A percentile compares a stretch with the other conserved stretches of the same genome.
phyloP scores from a whole-genome alignment of 768 basidiomycete genomes.

The Ramaria rubella region DNA sequence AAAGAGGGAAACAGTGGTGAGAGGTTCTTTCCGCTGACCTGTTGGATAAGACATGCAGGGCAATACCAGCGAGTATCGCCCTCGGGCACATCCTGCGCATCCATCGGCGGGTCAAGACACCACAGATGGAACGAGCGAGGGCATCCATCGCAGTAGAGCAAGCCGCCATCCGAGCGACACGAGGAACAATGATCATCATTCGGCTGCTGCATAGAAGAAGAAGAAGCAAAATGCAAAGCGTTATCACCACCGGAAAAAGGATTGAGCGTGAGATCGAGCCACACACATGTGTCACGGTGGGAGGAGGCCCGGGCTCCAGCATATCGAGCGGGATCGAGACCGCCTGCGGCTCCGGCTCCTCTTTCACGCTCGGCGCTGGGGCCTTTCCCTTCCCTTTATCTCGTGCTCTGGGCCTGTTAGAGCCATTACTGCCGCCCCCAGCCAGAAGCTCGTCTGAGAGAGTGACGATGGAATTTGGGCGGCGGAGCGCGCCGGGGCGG shows the following conservation, averaged over 20 bases:
- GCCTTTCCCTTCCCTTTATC: constrained; percentile 40
- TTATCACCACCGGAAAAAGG: constrained; percentile 9
- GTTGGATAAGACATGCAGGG: constrained; percentile 58
- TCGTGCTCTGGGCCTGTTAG: constrained; percentile 12
- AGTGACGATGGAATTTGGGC: constrained; percentile 57
- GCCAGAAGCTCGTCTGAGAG: constrained; percentile 13
- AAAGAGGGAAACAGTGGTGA: constrained; percentile 12
- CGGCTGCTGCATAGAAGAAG: constrained; percentile 27
- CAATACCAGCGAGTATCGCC: constrained; percentile 70
- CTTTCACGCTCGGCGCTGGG: constrained; percentile 36
- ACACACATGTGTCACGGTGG: constrained; percentile 13
- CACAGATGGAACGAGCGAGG: constrained; percentile 92
- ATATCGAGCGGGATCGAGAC: constrained; percentile 28
- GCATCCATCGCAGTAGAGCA: constrained; percentile 97
- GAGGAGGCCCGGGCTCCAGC: constrained; percentile 21
- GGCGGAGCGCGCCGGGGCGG: constrained; percentile 47
- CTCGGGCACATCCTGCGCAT: constrained; percentile 79
- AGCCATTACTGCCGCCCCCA: neutral
- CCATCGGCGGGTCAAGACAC: constrained; percentile 95
- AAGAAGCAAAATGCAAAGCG: constrained; percentile 1
- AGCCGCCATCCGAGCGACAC: constrained; percentile 70
- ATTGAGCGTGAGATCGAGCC: too few relatives aligned
- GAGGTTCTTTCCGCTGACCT: constrained; percentile 43
- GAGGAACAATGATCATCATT: constrained; percentile 86
- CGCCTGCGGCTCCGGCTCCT: constrained; percentile 37